Evolutionary conservation across 306 rosid species (phyloP).

Genomic region (Trifolium pratense): DNA sequence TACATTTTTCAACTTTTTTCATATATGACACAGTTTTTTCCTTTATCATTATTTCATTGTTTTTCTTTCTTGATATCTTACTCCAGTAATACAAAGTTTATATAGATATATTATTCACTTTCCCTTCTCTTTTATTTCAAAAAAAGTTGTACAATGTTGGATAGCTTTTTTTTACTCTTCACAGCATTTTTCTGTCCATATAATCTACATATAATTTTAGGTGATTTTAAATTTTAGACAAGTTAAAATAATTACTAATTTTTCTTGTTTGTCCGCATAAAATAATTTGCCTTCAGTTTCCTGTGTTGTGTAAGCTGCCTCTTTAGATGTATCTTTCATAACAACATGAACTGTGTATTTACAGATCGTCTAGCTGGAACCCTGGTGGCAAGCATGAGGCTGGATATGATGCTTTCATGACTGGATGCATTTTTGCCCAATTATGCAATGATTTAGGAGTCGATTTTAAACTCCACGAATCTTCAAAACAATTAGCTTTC

Average conservation of each 20-base stretch:
- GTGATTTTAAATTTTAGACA: constrained; percentile 24
- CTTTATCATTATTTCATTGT: not conserved
- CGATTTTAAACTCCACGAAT: constrained; percentile 52
- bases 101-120: not conserved
- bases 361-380: constrained; percentile 90
- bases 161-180: constrained; percentile 23
- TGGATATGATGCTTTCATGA: constrained; percentile 98
- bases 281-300: constrained; percentile 4
- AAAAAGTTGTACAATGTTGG: not conserved
- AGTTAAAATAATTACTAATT: not conserved
- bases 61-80: constrained; percentile 15
- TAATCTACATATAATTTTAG: constrained; percentile 22
- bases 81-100: constrained; percentile 12
- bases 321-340: constrained; percentile 18
- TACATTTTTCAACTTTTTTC: constrained; percentile 23
- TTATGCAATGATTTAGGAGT: constrained; percentile 76
- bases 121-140: not conserved
- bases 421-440: constrained; percentile 89
- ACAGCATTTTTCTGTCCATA: constrained; percentile 6
- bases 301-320: constrained; percentile 16
- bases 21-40: constrained; percentile 11
- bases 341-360: constrained; percentile 40
- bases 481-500: constrained; percentile 60
- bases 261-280: constrained; percentile 6
- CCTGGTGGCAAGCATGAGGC: constrained; percentile 98